Base-by-base conservation (phyloP, 2,329 filamentous ascomycete genomes). In the Microdochium bolleyi region DNA sequence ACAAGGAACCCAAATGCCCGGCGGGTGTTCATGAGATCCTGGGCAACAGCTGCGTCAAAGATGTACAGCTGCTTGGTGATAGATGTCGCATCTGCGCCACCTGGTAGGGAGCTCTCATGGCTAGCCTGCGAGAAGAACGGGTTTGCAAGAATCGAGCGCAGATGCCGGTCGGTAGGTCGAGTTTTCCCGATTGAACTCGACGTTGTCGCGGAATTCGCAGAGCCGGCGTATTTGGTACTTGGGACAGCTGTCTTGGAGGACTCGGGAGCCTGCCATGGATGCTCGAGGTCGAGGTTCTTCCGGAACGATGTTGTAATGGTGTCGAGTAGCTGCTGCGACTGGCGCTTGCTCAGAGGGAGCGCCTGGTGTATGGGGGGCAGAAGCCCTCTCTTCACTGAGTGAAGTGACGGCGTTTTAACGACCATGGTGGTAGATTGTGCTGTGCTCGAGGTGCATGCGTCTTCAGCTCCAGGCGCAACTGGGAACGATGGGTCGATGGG, bases 241-340 rank as follows among this genome's bases (percentile, higher is more conserved):
- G 54, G 30, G 50, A 34, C 25, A 50, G 51, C n/a, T 50, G 55
- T 10, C 54, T 54, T 32, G 48, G 57, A 38, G 37, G 57, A 56
- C 9, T 70, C 62, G 14, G 67, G 63, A 16, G 65, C 57, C 27
- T 69, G 61, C 61, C 68, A 74, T 55, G 79, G 79, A 59, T 83
- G 77, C 60, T 83, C 79, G 46, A 68, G 71, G 59, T 83, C 79
- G n/a, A 84, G 75, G 27, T 81, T 76, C 52, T 73, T 73, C 51
- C 80, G 74, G 61, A 84, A 84, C 2, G 79, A 82, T 5, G 70
- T 66, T 50, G 80, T 83, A 51, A 84, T 71, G 32, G 74, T 72
- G 52, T 80, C 72, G 56, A 83, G 77, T 9, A 83, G 73, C 58
- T 76, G 75, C 55, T 78, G 73, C 24, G 78, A 77, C 53, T 82